phyloP scores from a whole-genome alignment of 140 eudicot genomes.

The Oenanthe javanica region DNA sequence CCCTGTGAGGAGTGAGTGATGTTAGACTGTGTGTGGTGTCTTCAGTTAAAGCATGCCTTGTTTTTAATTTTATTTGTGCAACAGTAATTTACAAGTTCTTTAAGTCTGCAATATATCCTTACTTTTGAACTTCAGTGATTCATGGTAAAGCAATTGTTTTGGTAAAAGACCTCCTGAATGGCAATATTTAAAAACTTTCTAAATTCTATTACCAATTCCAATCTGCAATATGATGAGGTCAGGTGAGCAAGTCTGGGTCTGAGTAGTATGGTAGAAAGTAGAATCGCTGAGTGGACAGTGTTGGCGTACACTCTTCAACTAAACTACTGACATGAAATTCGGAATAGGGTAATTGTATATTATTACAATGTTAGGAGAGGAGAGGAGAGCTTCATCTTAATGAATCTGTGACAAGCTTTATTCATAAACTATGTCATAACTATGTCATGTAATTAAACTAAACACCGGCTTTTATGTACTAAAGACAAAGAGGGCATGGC shows the following conservation, averaged over 20 bases:
- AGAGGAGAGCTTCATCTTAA: no score
- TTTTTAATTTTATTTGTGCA: not conserved
- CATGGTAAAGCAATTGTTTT: not conserved
- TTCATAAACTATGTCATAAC: no score
- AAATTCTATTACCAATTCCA: not conserved
- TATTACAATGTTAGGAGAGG: not conserved
- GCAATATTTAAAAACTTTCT: not conserved
- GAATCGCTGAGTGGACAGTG: not conserved
- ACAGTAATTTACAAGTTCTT: not conserved
- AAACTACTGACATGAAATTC: not conserved
- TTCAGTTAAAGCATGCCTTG: not conserved
- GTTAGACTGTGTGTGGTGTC: not conserved
- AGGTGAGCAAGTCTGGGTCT: not conserved
- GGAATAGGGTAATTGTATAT: not conserved
- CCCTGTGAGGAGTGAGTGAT: not conserved
- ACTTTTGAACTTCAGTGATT: no score
- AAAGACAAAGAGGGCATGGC: not conserved
- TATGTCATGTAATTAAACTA: not conserved
- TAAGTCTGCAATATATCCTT: not conserved
- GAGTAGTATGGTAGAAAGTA: not conserved
- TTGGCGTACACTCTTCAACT: slow-evolving; percentile 1
- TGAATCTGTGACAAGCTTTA: no score
- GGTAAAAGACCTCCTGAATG: not conserved
- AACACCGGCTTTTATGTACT: slow-evolving; percentile 3
- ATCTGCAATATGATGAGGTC: not conserved